phyloP scores from a whole-genome alignment of 805 yeast species.

The Blastobotrys peoriensis region DNA sequence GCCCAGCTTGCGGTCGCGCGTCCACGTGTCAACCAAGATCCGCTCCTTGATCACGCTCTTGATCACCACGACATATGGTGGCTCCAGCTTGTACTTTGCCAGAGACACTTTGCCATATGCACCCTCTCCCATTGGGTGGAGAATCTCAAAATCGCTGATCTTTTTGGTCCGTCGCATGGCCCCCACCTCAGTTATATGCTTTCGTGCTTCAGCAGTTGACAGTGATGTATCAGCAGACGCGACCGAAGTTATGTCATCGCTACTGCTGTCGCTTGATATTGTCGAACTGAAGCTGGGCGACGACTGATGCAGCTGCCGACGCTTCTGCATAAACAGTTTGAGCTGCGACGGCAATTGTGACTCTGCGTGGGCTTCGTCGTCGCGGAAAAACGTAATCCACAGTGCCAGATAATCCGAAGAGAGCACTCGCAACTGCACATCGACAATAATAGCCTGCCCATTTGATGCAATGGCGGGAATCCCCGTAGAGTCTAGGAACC shows the following conservation, averaged over 20 bases:
- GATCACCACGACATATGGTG: constrained; percentile 62
- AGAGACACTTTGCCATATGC: constrained; percentile 93
- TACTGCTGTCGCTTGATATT: constrained; percentile 12
- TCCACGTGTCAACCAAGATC: constrained; percentile 96
- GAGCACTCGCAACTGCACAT: constrained; percentile 73
- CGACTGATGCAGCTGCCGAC: constrained; percentile 1
- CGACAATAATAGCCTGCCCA: constrained; percentile 60
- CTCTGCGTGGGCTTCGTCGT: constrained; percentile 21
- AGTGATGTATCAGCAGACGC: neutral
- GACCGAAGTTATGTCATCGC: constrained; percentile 1
- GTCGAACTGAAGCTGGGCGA: constrained; percentile 1
- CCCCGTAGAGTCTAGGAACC: constrained; percentile 46
- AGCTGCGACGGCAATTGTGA: constrained; percentile 50
- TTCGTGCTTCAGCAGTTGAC: neutral
- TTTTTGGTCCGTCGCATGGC: constrained; percentile 62
- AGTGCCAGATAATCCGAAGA: constrained; percentile 52
- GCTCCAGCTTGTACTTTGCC: constrained; percentile 61
- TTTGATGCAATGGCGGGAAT: constrained; percentile 63
- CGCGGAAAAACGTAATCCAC: constrained; percentile 83
- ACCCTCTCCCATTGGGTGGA: constrained; percentile 88
- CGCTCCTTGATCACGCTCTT: constrained; percentile 89
- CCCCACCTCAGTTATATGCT: constrained; percentile 43
- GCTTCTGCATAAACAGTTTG: constrained; percentile 32
- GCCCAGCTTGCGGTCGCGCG: constrained; percentile 82
- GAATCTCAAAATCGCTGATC: constrained; percentile 59